phyloP scores from a whole-genome alignment of 1,284 basidiomycete species.

The Apiotrichum veenhuisii region DNA sequence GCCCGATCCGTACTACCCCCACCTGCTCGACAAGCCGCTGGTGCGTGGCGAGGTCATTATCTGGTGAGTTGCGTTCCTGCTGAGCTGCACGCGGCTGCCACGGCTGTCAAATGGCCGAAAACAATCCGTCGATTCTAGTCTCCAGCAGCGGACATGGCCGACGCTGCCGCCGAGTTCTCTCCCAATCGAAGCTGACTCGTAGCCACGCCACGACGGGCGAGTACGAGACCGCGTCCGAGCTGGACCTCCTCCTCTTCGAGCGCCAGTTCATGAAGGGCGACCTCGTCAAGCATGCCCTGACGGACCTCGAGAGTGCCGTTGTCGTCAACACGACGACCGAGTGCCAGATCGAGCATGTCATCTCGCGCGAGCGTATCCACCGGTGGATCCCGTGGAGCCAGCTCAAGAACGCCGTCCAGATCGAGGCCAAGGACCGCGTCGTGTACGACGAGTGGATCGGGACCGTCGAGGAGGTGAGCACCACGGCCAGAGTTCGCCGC shows the following conservation, averaged over 20 bases:
- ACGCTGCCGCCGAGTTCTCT: no score
- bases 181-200: no score
- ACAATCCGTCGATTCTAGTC: no score
- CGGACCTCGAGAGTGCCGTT: constrained; percentile 72
- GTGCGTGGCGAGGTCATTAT: constrained; percentile 75
- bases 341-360: constrained; percentile 68
- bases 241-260: constrained; percentile 68
- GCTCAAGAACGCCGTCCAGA: constrained; percentile 54
- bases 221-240: constrained; percentile 68
- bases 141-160: no score
- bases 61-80: constrained; percentile 45
- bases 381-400: constrained; percentile 64
- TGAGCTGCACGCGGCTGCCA: no score
- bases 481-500: not conserved
- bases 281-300: constrained; percentile 72
- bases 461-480: constrained; percentile 56
- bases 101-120: no score
- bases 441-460: constrained; percentile 83
- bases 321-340: constrained; percentile 62
- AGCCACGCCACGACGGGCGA: constrained; percentile 54
- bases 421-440: constrained; percentile 73
- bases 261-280: constrained; percentile 75
- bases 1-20: constrained; percentile 53
- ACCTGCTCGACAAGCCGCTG: constrained; percentile 62
- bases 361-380: constrained; percentile 60